Evolutionary conservation across 2,329 filamentous ascomycete genomes (phyloP).

Genomic region (Arthrinium phaeospermum): DNA sequence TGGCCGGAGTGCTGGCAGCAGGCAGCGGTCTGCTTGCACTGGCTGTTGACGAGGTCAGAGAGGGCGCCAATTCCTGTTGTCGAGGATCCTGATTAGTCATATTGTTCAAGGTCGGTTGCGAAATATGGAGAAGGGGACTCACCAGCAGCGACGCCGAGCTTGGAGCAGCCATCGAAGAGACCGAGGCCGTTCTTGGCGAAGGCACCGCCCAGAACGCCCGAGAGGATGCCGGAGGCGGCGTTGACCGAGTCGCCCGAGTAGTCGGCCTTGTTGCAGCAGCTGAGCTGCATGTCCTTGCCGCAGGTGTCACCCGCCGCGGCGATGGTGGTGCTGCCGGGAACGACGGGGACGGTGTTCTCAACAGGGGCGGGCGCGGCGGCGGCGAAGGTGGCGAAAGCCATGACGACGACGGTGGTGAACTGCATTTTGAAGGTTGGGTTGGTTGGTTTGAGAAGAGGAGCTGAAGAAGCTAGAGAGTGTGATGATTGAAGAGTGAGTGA

Average conservation of each 20-base stretch:
- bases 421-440: conserved; percentile 45
- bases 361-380: conserved; percentile 29
- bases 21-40: conserved; percentile 40
- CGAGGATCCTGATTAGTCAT: conserved; percentile 9
- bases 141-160: conserved; percentile 35
- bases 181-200: conserved; percentile 28
- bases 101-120: background rate
- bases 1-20: conserved; percentile 40
- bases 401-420: conserved; percentile 42
- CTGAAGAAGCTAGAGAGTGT: conserved; percentile 23
- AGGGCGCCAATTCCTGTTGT: conserved; percentile 30
- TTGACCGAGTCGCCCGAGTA: conserved; percentile 34
- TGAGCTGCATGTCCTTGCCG: conserved; percentile 36
- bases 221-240: conserved; percentile 32
- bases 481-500: conserved; percentile 27
- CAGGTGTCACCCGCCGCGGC: conserved; percentile 38
- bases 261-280: conserved; percentile 41
- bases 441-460: conserved; percentile 23
- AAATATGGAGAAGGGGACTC: conserved; percentile 21
- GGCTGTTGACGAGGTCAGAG: conserved; percentile 34
- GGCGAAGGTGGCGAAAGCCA: conserved; percentile 43
- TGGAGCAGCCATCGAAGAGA: conserved; percentile 40
- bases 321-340: conserved; percentile 29
- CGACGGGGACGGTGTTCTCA: conserved; percentile 25
- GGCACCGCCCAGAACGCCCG: conserved; percentile 32